Base-by-base conservation (phyloP, 768 basidiomycete genomes). In the Mycena chlorophos region DNA sequence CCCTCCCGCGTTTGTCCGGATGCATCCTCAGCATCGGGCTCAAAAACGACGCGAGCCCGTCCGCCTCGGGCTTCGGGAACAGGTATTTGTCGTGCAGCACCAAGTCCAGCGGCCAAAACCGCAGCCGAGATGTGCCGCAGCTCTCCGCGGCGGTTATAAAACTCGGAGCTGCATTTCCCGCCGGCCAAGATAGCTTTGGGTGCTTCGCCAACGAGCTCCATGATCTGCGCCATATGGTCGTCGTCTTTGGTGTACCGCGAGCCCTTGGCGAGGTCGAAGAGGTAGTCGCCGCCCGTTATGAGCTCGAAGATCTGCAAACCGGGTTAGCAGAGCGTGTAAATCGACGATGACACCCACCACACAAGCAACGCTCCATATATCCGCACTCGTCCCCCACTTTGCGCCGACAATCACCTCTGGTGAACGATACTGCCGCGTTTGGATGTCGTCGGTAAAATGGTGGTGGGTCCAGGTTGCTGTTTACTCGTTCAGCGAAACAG, bases 371-470 rank as follows among this genome's bases (percentile, higher is more conserved):
- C 90, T 93, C 97, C 97, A 99, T 22, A 96, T 85, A 72, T 99
- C 97, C 22, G 94, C 94, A 63, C 89, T 94, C 13, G 92, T 79
- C 4, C 92, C 91, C 96, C 96, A 99, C 62, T 91, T 91, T 2
- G 93, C 92, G 39, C 97, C 97, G 1, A 98, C 78, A 46, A 99
- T 95, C 55, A 98, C 96, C 71, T 99, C 96, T 1, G 97, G 96
- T 77, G 92, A 94, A 23, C 97, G 85, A 70, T 98, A 98, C 66
- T 98, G 97, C 65, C 96, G 76, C 25, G 97, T 99, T 75, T 98
- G 90, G 63, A 98, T 98, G 65, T 98, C 96, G 72, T 99, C 95
- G 40, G 96, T 98, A 62, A 98, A 99, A 68, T 98, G 97, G 62
- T 98, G 91, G 65, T 96, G 91, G 27, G 84, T 83, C 90, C 89